These are phyloP conservation scores for Penicillium flavigenum DNA, from an alignment of 495 filamentous ascomycete species.

Conservation along the genomic window DNA sequence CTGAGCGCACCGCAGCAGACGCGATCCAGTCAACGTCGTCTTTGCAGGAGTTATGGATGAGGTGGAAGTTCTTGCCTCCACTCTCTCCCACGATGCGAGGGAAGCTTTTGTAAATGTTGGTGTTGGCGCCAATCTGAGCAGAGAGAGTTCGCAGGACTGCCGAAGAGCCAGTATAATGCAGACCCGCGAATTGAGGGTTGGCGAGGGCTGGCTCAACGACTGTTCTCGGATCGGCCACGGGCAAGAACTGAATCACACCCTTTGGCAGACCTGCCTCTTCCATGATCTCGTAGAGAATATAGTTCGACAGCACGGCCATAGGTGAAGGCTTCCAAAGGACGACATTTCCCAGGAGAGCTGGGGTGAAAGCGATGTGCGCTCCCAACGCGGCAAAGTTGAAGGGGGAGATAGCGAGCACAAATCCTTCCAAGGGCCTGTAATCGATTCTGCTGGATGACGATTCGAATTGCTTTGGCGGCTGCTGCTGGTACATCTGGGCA, in stretches of 20 bases:
- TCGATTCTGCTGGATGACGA: not conserved
- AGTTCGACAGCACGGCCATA: not conserved
- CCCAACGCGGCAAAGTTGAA: constrained; percentile 52
- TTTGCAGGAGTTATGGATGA: not conserved
- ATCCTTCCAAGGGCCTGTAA: not conserved
- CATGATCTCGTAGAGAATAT: not conserved
- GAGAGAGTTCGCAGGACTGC: not conserved
- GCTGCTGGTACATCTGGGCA: not conserved
- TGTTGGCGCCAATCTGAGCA: constrained; percentile 1
- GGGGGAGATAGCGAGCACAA: constrained; percentile 77
- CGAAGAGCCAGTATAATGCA: constrained; percentile 3
- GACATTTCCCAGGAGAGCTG: not conserved
- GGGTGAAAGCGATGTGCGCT: not conserved
- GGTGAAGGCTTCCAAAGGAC: constrained; percentile 2
- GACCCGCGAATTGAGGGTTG: not conserved
- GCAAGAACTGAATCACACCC: not conserved
- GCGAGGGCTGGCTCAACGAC: not conserved
- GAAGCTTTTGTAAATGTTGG: constrained; percentile 1
- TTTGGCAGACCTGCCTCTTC: not conserved
- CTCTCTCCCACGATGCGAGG: not conserved
- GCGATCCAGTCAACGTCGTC: not conserved
- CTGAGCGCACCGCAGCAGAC: not conserved
- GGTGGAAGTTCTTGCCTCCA: not conserved
- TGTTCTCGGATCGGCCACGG: not conserved
- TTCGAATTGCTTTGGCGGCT: not conserved